Base-by-base conservation (phyloP, 2,329 filamentous ascomycete genomes). In the Colletotrichum paranaense region DNA sequence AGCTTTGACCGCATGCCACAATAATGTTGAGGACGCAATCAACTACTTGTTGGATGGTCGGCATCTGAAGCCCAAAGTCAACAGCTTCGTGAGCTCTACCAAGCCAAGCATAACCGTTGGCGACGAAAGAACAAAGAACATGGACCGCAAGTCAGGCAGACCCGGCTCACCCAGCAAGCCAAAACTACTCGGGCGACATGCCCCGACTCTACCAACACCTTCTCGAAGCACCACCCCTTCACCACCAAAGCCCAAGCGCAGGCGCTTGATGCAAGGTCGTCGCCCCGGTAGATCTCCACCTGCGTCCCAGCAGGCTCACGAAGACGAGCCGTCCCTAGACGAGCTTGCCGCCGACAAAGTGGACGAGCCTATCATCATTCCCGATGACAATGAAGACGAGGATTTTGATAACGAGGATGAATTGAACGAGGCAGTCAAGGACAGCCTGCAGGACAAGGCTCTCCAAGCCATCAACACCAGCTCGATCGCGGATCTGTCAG, bases 391-490 rank as follows among this genome's bases (percentile, higher is more conserved):
- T 49, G 83, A 84, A 52, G 86, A 87, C 55, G 79, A 80, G 9
- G 84, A 83, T 65, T 78, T 83, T 58, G 83, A 82, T 8, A 81
- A 84, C 30, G 74, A 68, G 2, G 69, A 72, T 26, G 53, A 75
- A 19, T 49, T 72, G 9, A 70, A 69, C 14, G 71, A 75, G n/a
- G 63, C 71, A 6, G 68, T 75, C 12, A 74, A 76, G 28, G 75
- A 74, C 5, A 79, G 83, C n/a, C 81, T 81, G 52, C 80, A 81
- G 52, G 81, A 82, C 60, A 80, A 82, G 62, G 89, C 98, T 7
- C 85, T 98, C 32, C 88, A 91, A 8, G 97, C 95, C 78, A 92
- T 99, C 82, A 98, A 98, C 79, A 91, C 88, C 0, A 97, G 94
- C 80, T 90, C 91, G 5, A 85, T 90, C 11, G 89, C 92, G 46